Conservation (phyloP, 2,329 filamentous ascomycete species). For the Scytalidium sp. region DNA sequence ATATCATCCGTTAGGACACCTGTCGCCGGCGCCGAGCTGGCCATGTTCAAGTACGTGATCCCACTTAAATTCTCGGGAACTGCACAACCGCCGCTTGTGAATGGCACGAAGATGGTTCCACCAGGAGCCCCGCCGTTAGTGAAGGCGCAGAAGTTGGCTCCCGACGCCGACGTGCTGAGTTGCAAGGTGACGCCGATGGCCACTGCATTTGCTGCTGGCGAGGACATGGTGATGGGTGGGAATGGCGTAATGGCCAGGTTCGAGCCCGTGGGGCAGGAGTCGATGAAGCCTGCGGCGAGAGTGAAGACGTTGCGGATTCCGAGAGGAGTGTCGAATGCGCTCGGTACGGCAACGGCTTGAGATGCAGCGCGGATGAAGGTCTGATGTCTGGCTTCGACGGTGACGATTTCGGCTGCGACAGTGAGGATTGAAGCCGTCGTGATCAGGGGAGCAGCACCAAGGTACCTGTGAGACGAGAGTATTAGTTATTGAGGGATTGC, state of each 20-base stretch:
- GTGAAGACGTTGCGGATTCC: slow-evolving; percentile 69
- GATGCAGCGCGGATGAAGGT: slow-evolving; percentile 65
- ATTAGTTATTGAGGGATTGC: not conserved
- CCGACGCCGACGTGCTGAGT: slow-evolving; percentile 48
- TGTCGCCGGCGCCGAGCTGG: slow-evolving; percentile 47
- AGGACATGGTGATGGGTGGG: slow-evolving; percentile 54
- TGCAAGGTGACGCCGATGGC: slow-evolving; percentile 40
- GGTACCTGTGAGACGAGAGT: slow-evolving; percentile 35
- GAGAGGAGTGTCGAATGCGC: slow-evolving; percentile 68
- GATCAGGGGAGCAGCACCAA: slow-evolving; percentile 67
- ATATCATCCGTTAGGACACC: slow-evolving; percentile 58
- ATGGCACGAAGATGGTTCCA: slow-evolving; percentile 57
- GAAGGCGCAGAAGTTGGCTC: slow-evolving; percentile 63
- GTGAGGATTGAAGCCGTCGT: slow-evolving; percentile 57
- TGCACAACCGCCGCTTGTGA: slow-evolving; percentile 53
- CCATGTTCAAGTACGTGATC: slow-evolving; percentile 65
- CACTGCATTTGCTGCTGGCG: slow-evolving; percentile 36
- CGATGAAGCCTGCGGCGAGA: slow-evolving; percentile 70
- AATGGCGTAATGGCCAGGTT: slow-evolving; percentile 62
- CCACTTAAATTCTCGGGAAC: slow-evolving; percentile 62
- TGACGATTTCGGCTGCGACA: slow-evolving; percentile 68
- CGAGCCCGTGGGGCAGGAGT: slow-evolving; percentile 63
- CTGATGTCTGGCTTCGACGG: slow-evolving; percentile 71
- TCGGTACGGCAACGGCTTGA: slow-evolving; percentile 57
- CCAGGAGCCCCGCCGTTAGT: slow-evolving; percentile 57